These are phyloP conservation scores for Lepidopterella palustris DNA, from an alignment of 495 filamentous ascomycete species.

Conservation along the genomic window DNA sequence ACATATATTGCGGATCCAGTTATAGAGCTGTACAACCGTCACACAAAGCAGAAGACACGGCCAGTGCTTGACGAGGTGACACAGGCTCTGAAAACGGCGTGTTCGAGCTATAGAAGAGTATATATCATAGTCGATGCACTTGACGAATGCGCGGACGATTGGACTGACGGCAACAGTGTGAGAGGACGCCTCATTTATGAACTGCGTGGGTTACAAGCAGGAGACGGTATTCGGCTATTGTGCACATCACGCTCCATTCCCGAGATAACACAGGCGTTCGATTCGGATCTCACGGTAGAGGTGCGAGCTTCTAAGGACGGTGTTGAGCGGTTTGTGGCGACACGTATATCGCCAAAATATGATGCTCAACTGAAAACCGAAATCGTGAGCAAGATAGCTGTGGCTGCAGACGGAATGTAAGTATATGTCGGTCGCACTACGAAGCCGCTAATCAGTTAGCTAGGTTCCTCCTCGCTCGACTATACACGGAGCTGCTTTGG, in stretches of 20 bases:
- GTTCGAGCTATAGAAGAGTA: conserved; percentile 22
- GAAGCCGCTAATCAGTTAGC: not conserved
- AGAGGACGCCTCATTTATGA: conserved; percentile 25
- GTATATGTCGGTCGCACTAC: not conserved
- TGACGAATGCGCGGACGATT: conserved; percentile 36
- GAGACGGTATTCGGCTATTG: conserved; percentile 22
- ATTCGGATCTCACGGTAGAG: conserved; percentile 5
- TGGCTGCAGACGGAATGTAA: conserved; percentile 26
- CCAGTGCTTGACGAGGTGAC: not conserved
- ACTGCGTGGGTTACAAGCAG: conserved; percentile 31
- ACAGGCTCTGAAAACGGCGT: conserved; percentile 25
- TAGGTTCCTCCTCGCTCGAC: conserved; percentile 49
- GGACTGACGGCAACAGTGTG: not conserved
- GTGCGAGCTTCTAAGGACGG: conserved; percentile 21
- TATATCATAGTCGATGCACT: conserved; percentile 46
- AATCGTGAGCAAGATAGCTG: conserved; percentile 13
- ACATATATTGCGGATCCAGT: not conserved
- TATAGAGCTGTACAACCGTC: not conserved
- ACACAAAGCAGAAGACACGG: not conserved
- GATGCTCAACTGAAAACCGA: too few relatives aligned
- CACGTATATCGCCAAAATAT: conserved; percentile 7
- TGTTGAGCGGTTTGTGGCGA: conserved; percentile 21
- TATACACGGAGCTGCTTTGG: conserved; percentile 42
- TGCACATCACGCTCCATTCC: conserved; percentile 23
- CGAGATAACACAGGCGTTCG: conserved; percentile 16